Evolutionary conservation across 2,329 filamentous ascomycete genomes (phyloP).

Genomic region (Fusarium foetens): DNA sequence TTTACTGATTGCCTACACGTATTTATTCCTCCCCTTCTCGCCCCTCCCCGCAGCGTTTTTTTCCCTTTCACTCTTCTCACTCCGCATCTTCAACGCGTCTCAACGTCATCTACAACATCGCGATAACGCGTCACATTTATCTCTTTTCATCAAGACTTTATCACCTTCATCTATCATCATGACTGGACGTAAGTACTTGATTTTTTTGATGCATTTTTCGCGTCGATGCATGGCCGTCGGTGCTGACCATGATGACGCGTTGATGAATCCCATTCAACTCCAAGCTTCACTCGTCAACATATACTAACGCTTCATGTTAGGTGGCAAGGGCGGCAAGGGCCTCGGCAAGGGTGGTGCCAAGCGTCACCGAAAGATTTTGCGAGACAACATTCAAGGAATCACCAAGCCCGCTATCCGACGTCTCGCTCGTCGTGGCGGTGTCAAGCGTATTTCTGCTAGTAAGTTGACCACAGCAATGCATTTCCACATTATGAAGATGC

Average conservation of each 20-base stretch:
- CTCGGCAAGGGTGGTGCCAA: conserved; percentile 98
- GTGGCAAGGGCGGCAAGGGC: conserved; percentile 96
- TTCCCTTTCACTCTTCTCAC: conserved; percentile 39
- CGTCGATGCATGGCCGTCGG: background rate
- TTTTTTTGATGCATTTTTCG: conserved; percentile 6
- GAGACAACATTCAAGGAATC: conserved; percentile 99
- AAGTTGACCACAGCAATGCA: conserved; percentile 53
- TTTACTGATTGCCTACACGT: conserved; percentile 52
- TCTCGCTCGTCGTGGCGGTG: conserved; percentile 98
- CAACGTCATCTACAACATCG: conserved; percentile 42
- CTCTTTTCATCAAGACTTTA: conserved; percentile 41
- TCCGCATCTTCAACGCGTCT: conserved; percentile 41
- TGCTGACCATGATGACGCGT: background rate
- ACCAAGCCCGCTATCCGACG: conserved; percentile 98
- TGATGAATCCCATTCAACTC: background rate
- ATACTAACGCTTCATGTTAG: conserved; percentile 65
- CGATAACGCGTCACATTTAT: conserved; percentile 45
- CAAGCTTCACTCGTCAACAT: conserved; percentile 21
- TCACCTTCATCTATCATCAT: conserved; percentile 62
- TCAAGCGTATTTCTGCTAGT: conserved; percentile 99
- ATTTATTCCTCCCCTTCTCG: conserved; percentile 49
- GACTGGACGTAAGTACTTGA: conserved; percentile 74
- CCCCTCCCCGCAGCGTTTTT: conserved; percentile 43
- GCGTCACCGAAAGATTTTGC: conserved; percentile 98
- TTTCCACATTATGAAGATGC: background rate